phyloP scores from a whole-genome alignment of 441 rosid species.

The Flueggea neowawraea region DNA sequence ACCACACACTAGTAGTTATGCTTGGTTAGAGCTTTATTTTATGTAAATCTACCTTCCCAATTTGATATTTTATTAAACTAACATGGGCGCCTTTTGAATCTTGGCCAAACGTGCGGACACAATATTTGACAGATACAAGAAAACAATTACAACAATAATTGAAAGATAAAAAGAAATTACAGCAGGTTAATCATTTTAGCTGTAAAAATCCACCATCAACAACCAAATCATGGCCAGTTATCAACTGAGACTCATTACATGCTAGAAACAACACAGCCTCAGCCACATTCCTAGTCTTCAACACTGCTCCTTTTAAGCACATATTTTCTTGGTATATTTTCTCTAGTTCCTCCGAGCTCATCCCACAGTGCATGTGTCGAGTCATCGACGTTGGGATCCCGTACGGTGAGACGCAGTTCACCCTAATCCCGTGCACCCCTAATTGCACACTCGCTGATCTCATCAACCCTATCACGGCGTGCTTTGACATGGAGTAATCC shows the following conservation, averaged over 20 bases:
- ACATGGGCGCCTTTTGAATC: no score
- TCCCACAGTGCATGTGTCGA: not conserved
- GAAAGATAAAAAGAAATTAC: no score
- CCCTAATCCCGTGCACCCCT: slow-evolving; percentile 23
- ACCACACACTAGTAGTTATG: no score
- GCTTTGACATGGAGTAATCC: not conserved
- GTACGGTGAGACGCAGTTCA: slow-evolving; percentile 25
- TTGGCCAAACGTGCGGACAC: no score
- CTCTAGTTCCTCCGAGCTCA: slow-evolving; percentile 15
- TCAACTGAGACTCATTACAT: slow-evolving; percentile 5
- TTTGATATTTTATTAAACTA: no score
- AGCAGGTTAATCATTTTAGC: no score
- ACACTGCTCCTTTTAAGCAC: slow-evolving; percentile 9
- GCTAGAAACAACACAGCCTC: slow-evolving; percentile 23
- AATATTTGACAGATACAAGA: no score
- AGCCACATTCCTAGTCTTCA: slow-evolving; percentile 13
- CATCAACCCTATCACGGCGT: no score
- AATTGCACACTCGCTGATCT: no score
- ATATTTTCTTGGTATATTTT: not conserved
- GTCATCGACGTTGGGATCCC: slow-evolving; percentile 22
- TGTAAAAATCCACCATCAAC: slow-evolving; percentile 23
- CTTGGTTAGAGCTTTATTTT: no score
- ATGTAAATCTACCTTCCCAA: no score
- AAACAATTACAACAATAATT: no score
- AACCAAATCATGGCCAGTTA: slow-evolving; percentile 19